A percentile compares a stretch with the other conserved stretches of the same genome.
Evolutionary conservation across 306 rosid genomes (phyloP).

Genomic region (Lotus japonicus): DNA sequence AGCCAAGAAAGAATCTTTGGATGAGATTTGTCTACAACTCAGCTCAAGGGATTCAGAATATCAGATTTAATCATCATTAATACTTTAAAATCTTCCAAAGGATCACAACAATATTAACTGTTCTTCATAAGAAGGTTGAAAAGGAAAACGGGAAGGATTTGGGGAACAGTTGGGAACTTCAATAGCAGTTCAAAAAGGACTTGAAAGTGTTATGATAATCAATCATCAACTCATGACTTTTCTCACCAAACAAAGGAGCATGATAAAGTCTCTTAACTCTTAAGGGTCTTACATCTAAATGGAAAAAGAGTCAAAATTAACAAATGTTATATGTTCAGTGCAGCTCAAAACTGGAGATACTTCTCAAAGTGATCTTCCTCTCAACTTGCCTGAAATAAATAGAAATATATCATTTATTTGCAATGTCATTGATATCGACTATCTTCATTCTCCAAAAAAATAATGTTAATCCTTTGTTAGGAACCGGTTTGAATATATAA

Average conservation of each 20-base stretch:
- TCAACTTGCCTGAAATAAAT: background rate
- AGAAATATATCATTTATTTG: background rate
- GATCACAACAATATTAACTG: background rate
- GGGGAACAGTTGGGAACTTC: background rate
- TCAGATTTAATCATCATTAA: background rate
- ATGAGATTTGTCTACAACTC: background rate
- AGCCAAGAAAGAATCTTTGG: background rate
- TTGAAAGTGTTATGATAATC: background rate
- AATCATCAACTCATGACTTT: background rate
- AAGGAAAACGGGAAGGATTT: background rate
- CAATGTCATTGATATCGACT: background rate
- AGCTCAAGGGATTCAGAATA: background rate
- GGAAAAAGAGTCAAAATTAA: background rate
- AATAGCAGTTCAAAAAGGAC: background rate
- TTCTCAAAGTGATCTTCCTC: background rate
- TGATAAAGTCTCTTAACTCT: background rate
- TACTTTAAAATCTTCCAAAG: background rate
- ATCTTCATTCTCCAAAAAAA: background rate
- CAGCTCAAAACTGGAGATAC: background rate
- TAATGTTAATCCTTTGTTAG: background rate
- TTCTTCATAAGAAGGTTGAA: background rate
- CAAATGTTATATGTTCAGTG: background rate
- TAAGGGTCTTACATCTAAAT: background rate
- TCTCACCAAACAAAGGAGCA: background rate
- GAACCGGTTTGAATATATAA: too few relatives aligned